These are phyloP conservation scores for Rhodotorula paludigena DNA, from an alignment of 768 basidiomycete species.

Conservation along the genomic window DNA sequence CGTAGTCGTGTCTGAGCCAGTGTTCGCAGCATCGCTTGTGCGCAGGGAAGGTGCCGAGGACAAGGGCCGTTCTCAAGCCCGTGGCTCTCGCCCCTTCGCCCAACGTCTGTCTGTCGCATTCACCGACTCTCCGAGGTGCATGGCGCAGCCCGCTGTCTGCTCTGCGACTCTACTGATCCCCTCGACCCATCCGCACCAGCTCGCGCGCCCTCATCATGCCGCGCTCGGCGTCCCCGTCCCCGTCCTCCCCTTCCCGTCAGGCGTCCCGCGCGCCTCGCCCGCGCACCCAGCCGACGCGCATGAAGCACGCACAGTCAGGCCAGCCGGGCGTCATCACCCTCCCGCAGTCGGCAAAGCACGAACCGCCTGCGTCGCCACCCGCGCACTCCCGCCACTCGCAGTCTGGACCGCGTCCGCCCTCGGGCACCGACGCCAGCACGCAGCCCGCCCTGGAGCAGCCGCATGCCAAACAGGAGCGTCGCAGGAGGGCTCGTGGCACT, in stretches of 20 bases:
- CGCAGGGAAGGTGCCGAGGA: not conserved
- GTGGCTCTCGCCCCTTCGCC: too few species aligned
- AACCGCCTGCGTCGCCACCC: not conserved
- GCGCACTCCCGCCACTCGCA: constrained; percentile 2
- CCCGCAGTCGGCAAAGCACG: not conserved
- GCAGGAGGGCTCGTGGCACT: constrained; percentile 7
- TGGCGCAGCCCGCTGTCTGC: not conserved
- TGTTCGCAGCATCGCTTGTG: too few species aligned
- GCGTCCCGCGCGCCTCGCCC: not conserved
- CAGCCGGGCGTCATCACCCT: not conserved
- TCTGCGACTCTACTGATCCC: not conserved
- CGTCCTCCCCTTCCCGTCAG: not conserved
- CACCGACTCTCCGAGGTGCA: not conserved
- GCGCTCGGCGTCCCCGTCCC: not conserved
- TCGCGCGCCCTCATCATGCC: not conserved
- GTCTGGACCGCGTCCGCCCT: not conserved
- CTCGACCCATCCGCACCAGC: not conserved
- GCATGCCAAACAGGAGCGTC: not conserved
- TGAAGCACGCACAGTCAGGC: not conserved
- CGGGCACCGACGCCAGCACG: not conserved
- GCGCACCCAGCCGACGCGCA: not conserved
- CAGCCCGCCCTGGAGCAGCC: not conserved
- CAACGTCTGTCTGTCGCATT: too few species aligned
- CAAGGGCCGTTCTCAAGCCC: too few species aligned
- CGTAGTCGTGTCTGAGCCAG: too few species aligned